These are phyloP conservation scores for Phytophthora meadii DNA, from an alignment of 352 stramenopile genomes.

Conservation along the genomic window DNA sequence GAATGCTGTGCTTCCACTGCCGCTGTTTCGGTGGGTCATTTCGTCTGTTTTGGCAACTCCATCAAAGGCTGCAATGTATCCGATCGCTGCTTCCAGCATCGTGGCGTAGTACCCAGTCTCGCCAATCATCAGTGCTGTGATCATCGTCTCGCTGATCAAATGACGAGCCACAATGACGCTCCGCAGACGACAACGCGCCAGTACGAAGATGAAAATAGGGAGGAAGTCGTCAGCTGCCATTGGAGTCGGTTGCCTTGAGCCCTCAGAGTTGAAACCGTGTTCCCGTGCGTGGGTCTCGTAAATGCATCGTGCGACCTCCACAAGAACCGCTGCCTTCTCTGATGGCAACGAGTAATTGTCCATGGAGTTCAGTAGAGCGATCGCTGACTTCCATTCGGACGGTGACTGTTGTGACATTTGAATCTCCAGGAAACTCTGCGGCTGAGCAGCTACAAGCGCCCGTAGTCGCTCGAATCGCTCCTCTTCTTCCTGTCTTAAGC, in stretches of 20 bases:
- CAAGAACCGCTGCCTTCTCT: slow-evolving; percentile 68
- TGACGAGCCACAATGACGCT: slow-evolving; percentile 68
- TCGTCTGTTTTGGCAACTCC: slow-evolving; percentile 12
- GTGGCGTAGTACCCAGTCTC: slow-evolving; percentile 86
- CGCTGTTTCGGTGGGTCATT: slow-evolving; percentile 13
- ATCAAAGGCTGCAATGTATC: slow-evolving; percentile 66
- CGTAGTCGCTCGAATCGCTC: slow-evolving; percentile 64
- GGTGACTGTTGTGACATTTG: slow-evolving; percentile 52
- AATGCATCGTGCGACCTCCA: slow-evolving; percentile 76
- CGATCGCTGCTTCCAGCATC: slow-evolving; percentile 78
- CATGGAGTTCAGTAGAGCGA: slow-evolving; percentile 60
- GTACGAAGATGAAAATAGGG: slow-evolving; percentile 82
- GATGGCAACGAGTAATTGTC: slow-evolving; percentile 79
- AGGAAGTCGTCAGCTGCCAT: slow-evolving; percentile 84
- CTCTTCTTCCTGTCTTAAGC: slow-evolving; percentile 43
- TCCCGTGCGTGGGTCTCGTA: slow-evolving; percentile 69
- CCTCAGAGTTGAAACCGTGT: slow-evolving; percentile 28
- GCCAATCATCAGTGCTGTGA: slow-evolving; percentile 73
- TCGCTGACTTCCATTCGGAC: slow-evolving; percentile 62
- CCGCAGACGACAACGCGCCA: slow-evolving; percentile 58
- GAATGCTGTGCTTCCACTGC: slow-evolving; percentile 23
- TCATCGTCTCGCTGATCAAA: slow-evolving; percentile 83
- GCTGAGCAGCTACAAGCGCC: slow-evolving; percentile 45
- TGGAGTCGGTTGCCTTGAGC: slow-evolving; percentile 22
- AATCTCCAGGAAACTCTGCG: slow-evolving; percentile 74